Percentiles rank a stretch among this genome's conserved stretches.
These are phyloP conservation scores for Epicoccum nigrum DNA, from an alignment of 2,329 filamentous ascomycete species.

Conservation along the genomic window DNA sequence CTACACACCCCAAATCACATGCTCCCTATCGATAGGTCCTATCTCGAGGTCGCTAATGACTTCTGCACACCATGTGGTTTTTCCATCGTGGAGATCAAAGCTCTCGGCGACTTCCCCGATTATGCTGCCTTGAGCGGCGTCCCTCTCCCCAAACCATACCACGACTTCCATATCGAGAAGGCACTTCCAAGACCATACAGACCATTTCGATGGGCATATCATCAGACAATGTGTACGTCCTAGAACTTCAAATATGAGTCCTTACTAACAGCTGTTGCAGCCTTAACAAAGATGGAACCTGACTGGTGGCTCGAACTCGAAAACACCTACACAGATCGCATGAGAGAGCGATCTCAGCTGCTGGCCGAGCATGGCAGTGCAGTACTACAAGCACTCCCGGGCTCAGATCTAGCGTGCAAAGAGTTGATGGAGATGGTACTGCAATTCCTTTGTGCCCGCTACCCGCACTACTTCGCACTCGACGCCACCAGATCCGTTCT, in stretches of 20 bases:
- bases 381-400: conserved; percentile 72
- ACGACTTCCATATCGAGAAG: conserved; percentile 69
- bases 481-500: conserved; percentile 62
- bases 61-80: conserved; percentile 71
- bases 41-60: conserved; percentile 33
- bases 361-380: conserved; percentile 66
- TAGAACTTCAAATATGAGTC: background rate
- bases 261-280: conserved; percentile 51
- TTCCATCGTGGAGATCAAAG: conserved; percentile 70
- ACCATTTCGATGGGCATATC: conserved; percentile 82
- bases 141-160: conserved; percentile 68
- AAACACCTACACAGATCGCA: conserved; percentile 69
- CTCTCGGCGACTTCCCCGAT: conserved; percentile 77
- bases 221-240: conserved; percentile 86
- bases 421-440: conserved; percentile 87
- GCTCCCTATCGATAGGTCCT: conserved; percentile 34
- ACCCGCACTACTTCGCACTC: conserved; percentile 75
- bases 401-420: conserved; percentile 78
- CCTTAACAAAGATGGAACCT: conserved; percentile 75
- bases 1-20: conserved; percentile 20
- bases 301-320: conserved; percentile 93
- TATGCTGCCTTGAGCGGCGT: conserved; percentile 78
- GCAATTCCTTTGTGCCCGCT: conserved; percentile 78
- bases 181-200: conserved; percentile 77
- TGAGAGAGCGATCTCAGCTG: conserved; percentile 71